These are phyloP conservation scores for Niebla homalea DNA, from an alignment of 495 filamentous ascomycete genomes.

Conservation along the genomic window DNA sequence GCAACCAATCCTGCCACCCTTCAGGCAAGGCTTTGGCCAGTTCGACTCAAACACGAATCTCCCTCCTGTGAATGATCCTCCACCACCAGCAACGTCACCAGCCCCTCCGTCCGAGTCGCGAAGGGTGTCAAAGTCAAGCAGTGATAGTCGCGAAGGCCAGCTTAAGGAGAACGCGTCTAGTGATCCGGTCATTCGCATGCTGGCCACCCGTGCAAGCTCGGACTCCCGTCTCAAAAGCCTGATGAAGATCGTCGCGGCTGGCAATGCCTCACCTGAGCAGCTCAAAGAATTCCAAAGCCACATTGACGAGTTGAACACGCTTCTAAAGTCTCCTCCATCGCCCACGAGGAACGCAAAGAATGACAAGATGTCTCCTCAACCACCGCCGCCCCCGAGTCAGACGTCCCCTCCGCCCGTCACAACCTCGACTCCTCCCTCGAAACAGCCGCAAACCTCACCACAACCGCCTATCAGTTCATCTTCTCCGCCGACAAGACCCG, in stretches of 20 bases:
- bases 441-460: conserved; percentile 17
- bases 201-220: conserved; percentile 74
- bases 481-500: conserved; percentile 6
- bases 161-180: conserved; percentile 27
- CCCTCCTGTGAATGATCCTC: not conserved
- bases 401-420: conserved; percentile 17
- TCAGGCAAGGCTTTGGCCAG: conserved; percentile 14
- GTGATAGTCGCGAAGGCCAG: not conserved
- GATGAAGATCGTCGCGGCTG: conserved; percentile 89
- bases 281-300: conserved; percentile 81
- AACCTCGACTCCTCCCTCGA: conserved; percentile 10
- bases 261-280: conserved; percentile 65
- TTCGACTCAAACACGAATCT: conserved; percentile 8
- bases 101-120: conserved; percentile 11
- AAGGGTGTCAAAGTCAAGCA: not conserved
- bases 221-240: conserved; percentile 85
- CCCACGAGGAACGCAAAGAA: conserved; percentile 16
- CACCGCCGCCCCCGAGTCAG: conserved; percentile 4
- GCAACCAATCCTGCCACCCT: conserved; percentile 13
- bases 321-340: conserved; percentile 35
- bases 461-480: conserved; percentile 16
- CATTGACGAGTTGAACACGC: conserved; percentile 74
- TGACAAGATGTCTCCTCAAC: conserved; percentile 8
- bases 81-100: conserved; percentile 8
- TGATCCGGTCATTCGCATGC: conserved; percentile 89